A percentile compares a stretch with the other conserved stretches of the same genome.
phyloP scores from a whole-genome alignment of 177 flowering plant genomes.

The Tripterygium wilfordii region DNA sequence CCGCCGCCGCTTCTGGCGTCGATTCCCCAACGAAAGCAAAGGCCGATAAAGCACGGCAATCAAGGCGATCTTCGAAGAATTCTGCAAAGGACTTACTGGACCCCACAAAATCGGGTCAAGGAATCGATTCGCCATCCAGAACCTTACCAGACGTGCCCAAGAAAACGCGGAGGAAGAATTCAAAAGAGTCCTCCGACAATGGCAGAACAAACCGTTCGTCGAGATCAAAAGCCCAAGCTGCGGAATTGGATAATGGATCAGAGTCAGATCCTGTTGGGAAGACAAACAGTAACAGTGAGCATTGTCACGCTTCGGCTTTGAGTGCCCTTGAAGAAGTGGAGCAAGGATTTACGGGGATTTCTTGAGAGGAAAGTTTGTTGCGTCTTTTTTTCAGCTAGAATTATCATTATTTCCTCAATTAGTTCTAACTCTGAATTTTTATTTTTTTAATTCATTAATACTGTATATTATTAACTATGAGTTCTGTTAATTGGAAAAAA shows the following conservation, averaged over 20 bases:
- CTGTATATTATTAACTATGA: too few relatives aligned
- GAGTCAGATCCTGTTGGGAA: constrained; percentile 3
- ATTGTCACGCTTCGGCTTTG: constrained; percentile 1
- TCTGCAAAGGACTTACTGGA: neutral
- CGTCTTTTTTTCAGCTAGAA: constrained; percentile 1
- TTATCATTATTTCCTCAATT: too few relatives aligned
- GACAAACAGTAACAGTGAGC: neutral
- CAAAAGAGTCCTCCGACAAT: constrained; percentile 19
- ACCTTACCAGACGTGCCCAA: constrained; percentile 32
- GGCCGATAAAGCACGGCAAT: constrained; percentile 19
- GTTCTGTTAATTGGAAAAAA: too few relatives aligned
- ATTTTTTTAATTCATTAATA: too few relatives aligned
- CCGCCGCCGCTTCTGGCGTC: too few relatives aligned
- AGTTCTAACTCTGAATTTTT: too few relatives aligned
- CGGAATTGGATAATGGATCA: neutral
- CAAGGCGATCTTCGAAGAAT: constrained; percentile 17
- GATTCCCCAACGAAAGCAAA: constrained; percentile 22
- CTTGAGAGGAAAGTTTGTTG: constrained; percentile 4
- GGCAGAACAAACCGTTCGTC: constrained; percentile 17
- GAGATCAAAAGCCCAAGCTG: neutral
- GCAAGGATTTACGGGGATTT: constrained; percentile 8
- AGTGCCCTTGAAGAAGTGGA: constrained; percentile 4
- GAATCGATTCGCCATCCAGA: constrained; percentile 11
- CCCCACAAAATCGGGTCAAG: constrained; percentile 8
- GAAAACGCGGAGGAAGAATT: constrained; percentile 40